Evolutionary conservation across 1,284 basidiomycete species (phyloP).

Genomic region (Naganishia sp.): DNA sequence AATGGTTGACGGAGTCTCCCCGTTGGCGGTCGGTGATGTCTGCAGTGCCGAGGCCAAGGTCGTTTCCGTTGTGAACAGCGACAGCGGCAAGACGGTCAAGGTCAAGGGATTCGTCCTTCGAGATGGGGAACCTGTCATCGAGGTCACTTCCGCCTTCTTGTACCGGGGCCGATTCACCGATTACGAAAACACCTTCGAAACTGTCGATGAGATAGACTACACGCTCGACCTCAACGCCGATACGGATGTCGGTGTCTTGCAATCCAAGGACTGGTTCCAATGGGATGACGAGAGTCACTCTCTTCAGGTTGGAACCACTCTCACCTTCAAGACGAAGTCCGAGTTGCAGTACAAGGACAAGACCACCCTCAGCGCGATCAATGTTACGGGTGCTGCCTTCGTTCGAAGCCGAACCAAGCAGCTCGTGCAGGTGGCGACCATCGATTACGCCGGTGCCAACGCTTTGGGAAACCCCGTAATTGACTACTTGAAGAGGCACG

Average conservation of each 20-base stretch:
- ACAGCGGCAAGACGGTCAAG: conserved; percentile 90
- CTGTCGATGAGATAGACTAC: conserved; percentile 84
- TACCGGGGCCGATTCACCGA: conserved; percentile 94
- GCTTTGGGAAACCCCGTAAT: conserved; percentile 90
- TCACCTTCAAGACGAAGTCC: conserved; percentile 86
- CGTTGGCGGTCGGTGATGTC: conserved; percentile 80
- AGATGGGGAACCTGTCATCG: conserved; percentile 75
- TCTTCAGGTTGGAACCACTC: conserved; percentile 73
- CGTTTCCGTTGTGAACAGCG: conserved; percentile 83
- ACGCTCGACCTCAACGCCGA: conserved; percentile 73
- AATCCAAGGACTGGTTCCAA: conserved; percentile 97
- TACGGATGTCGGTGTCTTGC: conserved; percentile 82
- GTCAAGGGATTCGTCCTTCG: conserved; percentile 84
- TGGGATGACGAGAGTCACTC: conserved; percentile 84
- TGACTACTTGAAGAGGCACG: conserved; percentile 89
- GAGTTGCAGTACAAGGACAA: conserved; percentile 90
- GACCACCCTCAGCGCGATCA: conserved; percentile 76
- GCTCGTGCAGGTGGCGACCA: conserved; percentile 80
- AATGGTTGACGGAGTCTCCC: conserved; percentile 72
- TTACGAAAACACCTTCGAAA: conserved; percentile 94
- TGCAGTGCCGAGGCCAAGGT: conserved; percentile 89
- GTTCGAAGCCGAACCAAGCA: conserved; percentile 81
- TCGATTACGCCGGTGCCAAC: conserved; percentile 83
- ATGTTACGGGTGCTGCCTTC: conserved; percentile 81
- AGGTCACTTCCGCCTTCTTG: conserved; percentile 92